Percentiles rank a stretch among this genome's conserved stretches.
These are phyloP conservation scores for Salix dunnii DNA, from an alignment of 345 rosid genomes.

Conservation along the genomic window DNA sequence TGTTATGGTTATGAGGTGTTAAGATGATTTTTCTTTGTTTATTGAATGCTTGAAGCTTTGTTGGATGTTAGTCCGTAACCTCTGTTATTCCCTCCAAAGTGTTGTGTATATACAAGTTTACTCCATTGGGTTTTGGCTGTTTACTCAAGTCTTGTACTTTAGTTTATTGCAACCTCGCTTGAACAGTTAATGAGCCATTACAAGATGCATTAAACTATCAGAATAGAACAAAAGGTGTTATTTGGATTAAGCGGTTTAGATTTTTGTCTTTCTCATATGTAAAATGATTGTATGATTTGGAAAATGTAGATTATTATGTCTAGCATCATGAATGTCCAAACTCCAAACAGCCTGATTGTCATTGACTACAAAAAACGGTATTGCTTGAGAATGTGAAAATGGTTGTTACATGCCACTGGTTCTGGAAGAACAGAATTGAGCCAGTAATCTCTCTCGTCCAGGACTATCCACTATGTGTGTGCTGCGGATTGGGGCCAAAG, in stretches of 20 bases:
- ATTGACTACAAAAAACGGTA: neutral
- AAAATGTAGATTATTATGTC: neutral
- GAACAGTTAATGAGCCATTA: neutral
- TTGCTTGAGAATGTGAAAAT: neutral
- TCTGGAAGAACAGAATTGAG: neutral
- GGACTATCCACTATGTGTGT: neutral
- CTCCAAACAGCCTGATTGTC: neutral
- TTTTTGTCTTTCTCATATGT: neutral
- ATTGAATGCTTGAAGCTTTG: neutral
- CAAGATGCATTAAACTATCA: neutral
- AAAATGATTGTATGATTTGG: neutral
- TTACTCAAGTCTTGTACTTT: neutral
- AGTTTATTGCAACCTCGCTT: neutral
- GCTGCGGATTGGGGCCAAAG: neutral
- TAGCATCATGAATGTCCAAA: neutral
- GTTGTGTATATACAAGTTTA: neutral
- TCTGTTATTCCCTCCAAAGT: neutral
- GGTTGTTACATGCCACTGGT: neutral
- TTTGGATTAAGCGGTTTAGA: neutral
- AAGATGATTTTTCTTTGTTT: neutral
- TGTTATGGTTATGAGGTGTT: neutral
- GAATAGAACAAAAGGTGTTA: neutral
- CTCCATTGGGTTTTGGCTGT: neutral
- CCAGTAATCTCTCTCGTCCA: neutral
- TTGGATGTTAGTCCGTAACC: neutral